These are phyloP conservation scores for Discostella stelligeroides DNA, from an alignment of 108 stramenopile species.

Conservation along the genomic window DNA sequence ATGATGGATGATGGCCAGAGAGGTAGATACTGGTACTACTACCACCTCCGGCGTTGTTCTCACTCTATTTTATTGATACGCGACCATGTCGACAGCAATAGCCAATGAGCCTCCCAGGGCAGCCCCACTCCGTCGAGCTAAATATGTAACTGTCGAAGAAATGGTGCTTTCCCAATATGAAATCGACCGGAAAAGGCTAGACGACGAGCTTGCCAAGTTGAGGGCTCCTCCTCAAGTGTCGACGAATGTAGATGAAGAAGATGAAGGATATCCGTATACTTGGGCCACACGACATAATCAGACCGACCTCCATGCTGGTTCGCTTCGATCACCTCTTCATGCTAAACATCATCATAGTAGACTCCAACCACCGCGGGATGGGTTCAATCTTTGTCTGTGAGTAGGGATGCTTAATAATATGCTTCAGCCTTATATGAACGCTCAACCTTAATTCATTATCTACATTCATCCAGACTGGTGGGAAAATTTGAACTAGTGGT, in stretches of 20 bases:
- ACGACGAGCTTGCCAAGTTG: slow-evolving; percentile 58
- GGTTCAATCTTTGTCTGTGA: slow-evolving; percentile 86
- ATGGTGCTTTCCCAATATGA: slow-evolving; percentile 60
- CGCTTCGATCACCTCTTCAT: slow-evolving; percentile 11
- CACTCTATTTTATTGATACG: not conserved
- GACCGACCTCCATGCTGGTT: slow-evolving; percentile 12
- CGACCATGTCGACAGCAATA: slow-evolving; percentile 1
- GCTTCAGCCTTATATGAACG: slow-evolving; percentile 4
- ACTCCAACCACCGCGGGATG: slow-evolving; percentile 77
- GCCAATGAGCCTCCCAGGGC: not conserved
- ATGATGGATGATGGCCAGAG: too few species aligned
- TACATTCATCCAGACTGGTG: slow-evolving; percentile 56
- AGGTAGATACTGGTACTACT: too few species aligned
- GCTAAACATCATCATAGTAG: slow-evolving; percentile 56
- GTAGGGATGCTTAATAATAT: slow-evolving; percentile 24
- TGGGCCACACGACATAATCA: slow-evolving; percentile 5
- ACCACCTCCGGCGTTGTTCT: too few species aligned
- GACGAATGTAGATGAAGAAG: slow-evolving; percentile 9
- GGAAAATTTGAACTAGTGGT: slow-evolving; percentile 81
- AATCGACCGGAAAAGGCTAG: slow-evolving; percentile 59
- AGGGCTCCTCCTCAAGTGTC: slow-evolving; percentile 26
- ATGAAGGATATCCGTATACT: slow-evolving; percentile 1
- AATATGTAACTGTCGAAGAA: slow-evolving; percentile 65
- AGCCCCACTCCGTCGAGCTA: slow-evolving; percentile 51
- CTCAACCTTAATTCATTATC: not conserved